These are phyloP conservation scores for Ophiostoma ips DNA, from an alignment of 2,329 filamentous ascomycete species.

Conservation along the genomic window DNA sequence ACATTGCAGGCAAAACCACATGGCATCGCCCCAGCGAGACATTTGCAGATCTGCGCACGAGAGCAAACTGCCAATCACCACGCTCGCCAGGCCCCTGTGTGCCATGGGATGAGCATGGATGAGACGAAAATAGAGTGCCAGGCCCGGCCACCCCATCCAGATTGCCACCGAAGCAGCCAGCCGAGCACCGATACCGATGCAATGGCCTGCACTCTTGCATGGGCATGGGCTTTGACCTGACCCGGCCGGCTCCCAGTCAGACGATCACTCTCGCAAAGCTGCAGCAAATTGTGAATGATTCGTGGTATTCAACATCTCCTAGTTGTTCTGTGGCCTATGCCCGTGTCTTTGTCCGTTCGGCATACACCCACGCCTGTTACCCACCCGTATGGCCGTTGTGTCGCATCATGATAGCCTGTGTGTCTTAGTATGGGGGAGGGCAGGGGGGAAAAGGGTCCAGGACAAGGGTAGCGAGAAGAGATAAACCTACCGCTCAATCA, in stretches of 20 bases:
- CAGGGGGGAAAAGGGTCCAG: too few species aligned
- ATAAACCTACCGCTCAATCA: slow-evolving; percentile 70
- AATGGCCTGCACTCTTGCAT: too few species aligned
- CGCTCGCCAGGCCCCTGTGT: not conserved
- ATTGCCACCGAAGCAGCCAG: not conserved
- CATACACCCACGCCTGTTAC: not conserved
- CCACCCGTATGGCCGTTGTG: not conserved
- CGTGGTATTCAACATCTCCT: too few species aligned
- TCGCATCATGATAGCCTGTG: slow-evolving; percentile 5
- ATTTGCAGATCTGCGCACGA: slow-evolving; percentile 4
- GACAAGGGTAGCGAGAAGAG: not conserved
- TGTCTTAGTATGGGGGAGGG: not conserved
- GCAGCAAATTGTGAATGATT: too few species aligned
- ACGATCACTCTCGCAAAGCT: too few species aligned
- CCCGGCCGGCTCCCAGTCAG: too few species aligned
- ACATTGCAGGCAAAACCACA: not conserved
- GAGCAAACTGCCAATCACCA: not conserved
- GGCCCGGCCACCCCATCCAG: not conserved
- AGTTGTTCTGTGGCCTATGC: too few species aligned
- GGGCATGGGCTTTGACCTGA: too few species aligned
- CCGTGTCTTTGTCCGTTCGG: not conserved
- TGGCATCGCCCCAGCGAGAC: slow-evolving; percentile 4
- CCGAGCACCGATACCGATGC: not conserved
- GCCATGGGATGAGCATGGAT: too few species aligned
- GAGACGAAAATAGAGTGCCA: too few species aligned